phyloP scores from a whole-genome alignment of 371 early-diverging fungal species.

The Rhizopus delemar region DNA sequence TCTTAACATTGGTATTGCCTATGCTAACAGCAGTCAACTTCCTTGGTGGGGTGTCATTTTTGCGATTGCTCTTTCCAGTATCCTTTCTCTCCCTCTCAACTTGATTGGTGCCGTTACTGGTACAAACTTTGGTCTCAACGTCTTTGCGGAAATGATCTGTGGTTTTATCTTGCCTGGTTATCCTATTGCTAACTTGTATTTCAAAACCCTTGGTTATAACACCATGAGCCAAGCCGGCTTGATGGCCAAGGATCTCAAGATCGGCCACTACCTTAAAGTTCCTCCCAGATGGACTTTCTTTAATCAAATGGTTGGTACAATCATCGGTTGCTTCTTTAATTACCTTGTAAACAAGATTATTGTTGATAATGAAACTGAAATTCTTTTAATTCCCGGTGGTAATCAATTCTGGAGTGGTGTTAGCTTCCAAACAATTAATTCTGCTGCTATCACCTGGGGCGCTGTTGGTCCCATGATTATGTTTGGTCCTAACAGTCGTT shows the following conservation, averaged over 20 bases:
- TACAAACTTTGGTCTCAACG: slow-evolving; percentile 51
- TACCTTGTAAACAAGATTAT: slow-evolving; percentile 53
- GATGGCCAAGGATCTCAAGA: slow-evolving; percentile 64
- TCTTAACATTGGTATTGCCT: slow-evolving; percentile 64
- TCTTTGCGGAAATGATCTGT: slow-evolving; percentile 67
- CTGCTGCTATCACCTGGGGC: slow-evolving; percentile 72
- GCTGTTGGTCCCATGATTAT: slow-evolving; percentile 73
- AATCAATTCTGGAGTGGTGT: slow-evolving; percentile 59
- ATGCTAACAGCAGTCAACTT: slow-evolving; percentile 52
- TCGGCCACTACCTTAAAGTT: slow-evolving; percentile 78
- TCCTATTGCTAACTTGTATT: slow-evolving; percentile 60
- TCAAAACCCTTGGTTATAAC: slow-evolving; percentile 56
- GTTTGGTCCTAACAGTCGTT: slow-evolving; percentile 65
- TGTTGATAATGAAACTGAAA: slow-evolving; percentile 45
- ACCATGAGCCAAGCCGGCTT: slow-evolving; percentile 56
- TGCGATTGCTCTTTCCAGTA: slow-evolving; percentile 57
- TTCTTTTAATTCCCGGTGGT: slow-evolving; percentile 42
- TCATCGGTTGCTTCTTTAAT: slow-evolving; percentile 58
- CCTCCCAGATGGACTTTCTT: slow-evolving; percentile 66
- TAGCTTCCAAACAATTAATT: slow-evolving; percentile 53
- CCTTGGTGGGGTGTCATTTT: slow-evolving; percentile 76
- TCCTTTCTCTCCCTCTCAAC: slow-evolving; percentile 40
- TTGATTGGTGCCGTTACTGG: slow-evolving; percentile 44
- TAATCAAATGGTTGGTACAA: slow-evolving; percentile 64
- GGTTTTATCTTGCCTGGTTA: slow-evolving; percentile 45